These are phyloP conservation scores for Cordyceps javanica DNA, from an alignment of 2,329 filamentous ascomycete species.

Conservation along the genomic window DNA sequence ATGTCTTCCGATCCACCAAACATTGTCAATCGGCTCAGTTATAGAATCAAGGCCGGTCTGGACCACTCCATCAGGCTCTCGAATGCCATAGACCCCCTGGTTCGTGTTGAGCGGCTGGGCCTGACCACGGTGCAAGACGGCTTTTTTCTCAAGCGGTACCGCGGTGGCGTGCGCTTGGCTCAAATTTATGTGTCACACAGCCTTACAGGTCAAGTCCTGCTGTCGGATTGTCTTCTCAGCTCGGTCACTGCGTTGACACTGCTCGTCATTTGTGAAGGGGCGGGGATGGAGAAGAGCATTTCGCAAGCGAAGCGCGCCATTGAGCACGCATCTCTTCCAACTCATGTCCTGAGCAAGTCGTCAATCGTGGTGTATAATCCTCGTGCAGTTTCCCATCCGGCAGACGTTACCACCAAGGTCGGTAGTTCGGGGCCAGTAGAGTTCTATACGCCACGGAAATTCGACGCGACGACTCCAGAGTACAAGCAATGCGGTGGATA, in stretches of 20 bases:
- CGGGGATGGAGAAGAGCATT: neutral
- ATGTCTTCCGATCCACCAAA: neutral
- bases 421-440: neutral
- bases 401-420: neutral
- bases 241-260: slow-evolving; percentile 4
- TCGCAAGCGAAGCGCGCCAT: neutral
- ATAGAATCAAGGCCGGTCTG: slow-evolving; percentile 6
- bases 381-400: neutral
- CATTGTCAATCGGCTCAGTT: neutral
- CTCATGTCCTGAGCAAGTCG: neutral
- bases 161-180: slow-evolving; percentile 12
- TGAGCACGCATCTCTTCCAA: neutral
- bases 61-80: slow-evolving; percentile 1
- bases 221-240: slow-evolving; percentile 10
- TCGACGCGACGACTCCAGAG: neutral
- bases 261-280: slow-evolving; percentile 1
- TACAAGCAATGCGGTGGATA: neutral
- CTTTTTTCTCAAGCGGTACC: slow-evolving; percentile 1
- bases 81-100: slow-evolving; percentile 4
- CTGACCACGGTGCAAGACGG: slow-evolving; percentile 11
- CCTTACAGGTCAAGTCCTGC: neutral
- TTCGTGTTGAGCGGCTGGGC: slow-evolving; percentile 8
- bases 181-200: slow-evolving; percentile 8
- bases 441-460: neutral
- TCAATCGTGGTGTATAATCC: neutral